Percentiles rank a stretch among this genome's conserved stretches.
Conservation (phyloP, 768 basidiomycete species). For the Termitomyces sp. region DNA sequence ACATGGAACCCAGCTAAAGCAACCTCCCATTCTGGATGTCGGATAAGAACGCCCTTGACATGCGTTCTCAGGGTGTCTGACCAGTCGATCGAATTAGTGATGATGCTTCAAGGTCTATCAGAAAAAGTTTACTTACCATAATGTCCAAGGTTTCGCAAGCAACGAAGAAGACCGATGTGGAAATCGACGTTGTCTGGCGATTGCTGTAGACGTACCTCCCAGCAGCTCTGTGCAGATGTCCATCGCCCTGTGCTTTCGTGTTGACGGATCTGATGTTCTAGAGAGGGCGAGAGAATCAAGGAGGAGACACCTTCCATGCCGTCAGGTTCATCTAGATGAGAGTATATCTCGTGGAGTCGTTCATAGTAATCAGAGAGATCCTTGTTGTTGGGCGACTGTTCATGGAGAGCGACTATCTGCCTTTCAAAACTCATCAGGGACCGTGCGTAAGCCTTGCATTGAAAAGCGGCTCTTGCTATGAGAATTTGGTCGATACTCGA, state of each 20-base stretch:
- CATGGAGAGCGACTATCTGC: conserved; percentile 55
- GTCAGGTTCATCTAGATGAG: conserved; percentile 94
- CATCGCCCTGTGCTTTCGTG: conserved; percentile 96
- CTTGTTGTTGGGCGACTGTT: conserved; percentile 30
- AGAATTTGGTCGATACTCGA: conserved; percentile 81
- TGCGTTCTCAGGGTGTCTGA: conserved; percentile 94
- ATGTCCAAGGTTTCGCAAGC: conserved; percentile 91
- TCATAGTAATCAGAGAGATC: conserved; percentile 77
- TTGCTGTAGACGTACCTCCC: conserved; percentile 92
- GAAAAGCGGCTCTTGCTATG: conserved; percentile 89
- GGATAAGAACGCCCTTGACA: conserved; percentile 82
- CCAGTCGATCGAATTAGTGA: neutral
- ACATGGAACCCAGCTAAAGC: conserved; percentile 78
- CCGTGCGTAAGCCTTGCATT: conserved; percentile 91
- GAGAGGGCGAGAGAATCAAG: conserved; percentile 77
- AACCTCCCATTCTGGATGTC: conserved; percentile 78
- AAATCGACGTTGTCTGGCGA: conserved; percentile 84
- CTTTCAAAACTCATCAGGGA: conserved; percentile 94
- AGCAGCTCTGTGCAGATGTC: conserved; percentile 99
- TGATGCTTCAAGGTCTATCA: neutral
- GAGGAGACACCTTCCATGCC: conserved; percentile 98
- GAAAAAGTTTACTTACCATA: conserved; percentile 58
- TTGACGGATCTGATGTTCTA: conserved; percentile 95
- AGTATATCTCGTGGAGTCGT: conserved; percentile 91
- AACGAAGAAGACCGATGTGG: conserved; percentile 86